Evolutionary conservation across 1,139 yeast species (phyloP).

Genomic region (Eremothecium coryli): DNA sequence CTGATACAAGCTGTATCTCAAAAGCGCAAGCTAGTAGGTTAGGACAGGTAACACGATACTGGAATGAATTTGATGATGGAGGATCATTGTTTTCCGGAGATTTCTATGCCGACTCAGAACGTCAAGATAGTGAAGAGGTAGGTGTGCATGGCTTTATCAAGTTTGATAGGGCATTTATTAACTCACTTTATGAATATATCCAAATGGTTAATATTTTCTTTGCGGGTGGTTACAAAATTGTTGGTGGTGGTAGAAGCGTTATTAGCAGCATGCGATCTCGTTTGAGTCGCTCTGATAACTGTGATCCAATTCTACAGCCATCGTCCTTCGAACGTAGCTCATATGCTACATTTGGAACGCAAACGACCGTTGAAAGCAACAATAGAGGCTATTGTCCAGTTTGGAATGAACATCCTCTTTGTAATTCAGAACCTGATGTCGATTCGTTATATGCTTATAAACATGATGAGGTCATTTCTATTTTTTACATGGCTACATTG

Average conservation of each 20-base stretch:
- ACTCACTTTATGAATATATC: conserved; percentile 16
- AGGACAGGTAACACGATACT: conserved; percentile 38
- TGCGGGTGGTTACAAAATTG: not conserved
- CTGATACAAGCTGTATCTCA: not conserved
- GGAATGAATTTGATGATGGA: conserved; percentile 70
- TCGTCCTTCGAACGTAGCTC: not conserved
- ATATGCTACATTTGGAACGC: not conserved
- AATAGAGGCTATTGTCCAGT: no score
- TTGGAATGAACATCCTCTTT: no score
- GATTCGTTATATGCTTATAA: conserved; percentile 25
- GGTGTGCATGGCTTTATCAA: conserved; percentile 23
- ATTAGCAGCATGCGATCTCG: no score
- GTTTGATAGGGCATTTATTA: conserved; percentile 21
- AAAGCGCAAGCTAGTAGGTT: not conserved
- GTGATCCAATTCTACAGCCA: not conserved
- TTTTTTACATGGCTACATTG: conserved; percentile 37
- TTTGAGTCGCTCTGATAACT: not conserved
- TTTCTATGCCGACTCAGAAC: conserved; percentile 45
- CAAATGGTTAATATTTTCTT: conserved; percentile 11
- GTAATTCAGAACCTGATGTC: conserved; percentile 14
- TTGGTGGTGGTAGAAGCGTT: no score
- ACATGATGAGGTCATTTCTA: conserved; percentile 41
- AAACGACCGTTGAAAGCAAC: no score
- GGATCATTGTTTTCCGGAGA: no score
- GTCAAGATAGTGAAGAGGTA: no score